phyloP scores from a whole-genome alignment of 208 protist species.

The Leishmania lainsoni region DNA sequence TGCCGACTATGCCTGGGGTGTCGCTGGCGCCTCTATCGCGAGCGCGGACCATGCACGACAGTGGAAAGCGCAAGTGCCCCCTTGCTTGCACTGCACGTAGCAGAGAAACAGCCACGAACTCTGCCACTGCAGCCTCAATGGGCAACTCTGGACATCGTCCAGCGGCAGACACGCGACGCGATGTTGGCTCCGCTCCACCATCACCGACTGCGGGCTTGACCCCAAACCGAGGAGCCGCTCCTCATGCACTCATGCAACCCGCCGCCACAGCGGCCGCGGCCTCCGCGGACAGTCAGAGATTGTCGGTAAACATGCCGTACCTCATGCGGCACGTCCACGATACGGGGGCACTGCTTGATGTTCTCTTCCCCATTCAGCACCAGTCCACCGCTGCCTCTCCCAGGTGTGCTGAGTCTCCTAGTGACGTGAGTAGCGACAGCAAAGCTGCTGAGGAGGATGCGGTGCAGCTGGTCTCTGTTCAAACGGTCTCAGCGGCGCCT shows the following conservation, averaged over 20 bases:
- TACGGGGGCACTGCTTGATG: slow-evolving; percentile 55
- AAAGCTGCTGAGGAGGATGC: not conserved
- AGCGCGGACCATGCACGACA: not conserved
- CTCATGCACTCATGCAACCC: not conserved
- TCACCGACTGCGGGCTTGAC: slow-evolving; percentile 10
- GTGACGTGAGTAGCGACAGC: not conserved
- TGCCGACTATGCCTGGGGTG: not conserved
- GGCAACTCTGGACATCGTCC: not conserved
- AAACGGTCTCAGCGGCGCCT: slow-evolving; percentile 67
- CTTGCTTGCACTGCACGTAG: not conserved
- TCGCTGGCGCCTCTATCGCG: not conserved
- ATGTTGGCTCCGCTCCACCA: slow-evolving; percentile 8
- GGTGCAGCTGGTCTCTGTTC: slow-evolving; percentile 16
- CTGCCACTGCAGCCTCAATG: not conserved
- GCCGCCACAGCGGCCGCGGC: slow-evolving; percentile 9
- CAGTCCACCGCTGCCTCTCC: not conserved
- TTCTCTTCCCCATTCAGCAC: slow-evolving; percentile 50
- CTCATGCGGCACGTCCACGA: slow-evolving; percentile 44
- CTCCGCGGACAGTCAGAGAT: not conserved
- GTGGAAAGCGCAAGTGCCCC: not conserved
- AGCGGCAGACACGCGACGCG: not conserved
- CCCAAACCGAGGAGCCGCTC: not conserved
- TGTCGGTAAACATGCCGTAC: slow-evolving; percentile 31
- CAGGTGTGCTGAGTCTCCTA: not conserved
- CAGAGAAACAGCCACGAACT: not conserved